Percentiles rank a stretch among this genome's conserved stretches.
Conservation (phyloP, 768 basidiomycete genomes). For the Exsudoporus frostii region DNA sequence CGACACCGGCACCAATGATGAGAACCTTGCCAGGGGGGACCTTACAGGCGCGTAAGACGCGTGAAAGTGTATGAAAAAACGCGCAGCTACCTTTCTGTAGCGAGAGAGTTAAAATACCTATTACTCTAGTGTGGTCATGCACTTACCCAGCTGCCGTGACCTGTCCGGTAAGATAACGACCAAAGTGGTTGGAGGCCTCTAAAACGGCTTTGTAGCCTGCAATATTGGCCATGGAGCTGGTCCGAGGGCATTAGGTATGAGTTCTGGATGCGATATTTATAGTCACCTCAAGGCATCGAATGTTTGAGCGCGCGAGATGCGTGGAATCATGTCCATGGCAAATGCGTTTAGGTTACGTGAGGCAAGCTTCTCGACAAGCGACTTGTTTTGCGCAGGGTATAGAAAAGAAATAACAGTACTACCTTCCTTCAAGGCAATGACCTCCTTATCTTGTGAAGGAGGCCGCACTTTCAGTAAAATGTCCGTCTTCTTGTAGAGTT, state of each 20-base stretch:
- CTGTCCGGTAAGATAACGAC: conserved; percentile 86
- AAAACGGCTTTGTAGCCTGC: conserved; percentile 91
- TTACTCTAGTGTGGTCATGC: conserved; percentile 1
- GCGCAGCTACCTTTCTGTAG: conserved; percentile 40
- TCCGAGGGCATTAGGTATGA: neutral
- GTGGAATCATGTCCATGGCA: conserved; percentile 91
- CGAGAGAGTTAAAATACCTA: conserved; percentile 1
- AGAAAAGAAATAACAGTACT: conserved; percentile 82
- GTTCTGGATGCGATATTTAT: conserved; percentile 1
- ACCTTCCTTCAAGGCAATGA: conserved; percentile 60
- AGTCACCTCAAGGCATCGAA: conserved; percentile 82
- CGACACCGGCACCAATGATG: conserved; percentile 86
- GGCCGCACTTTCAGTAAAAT: conserved; percentile 86
- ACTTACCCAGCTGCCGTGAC: conserved; percentile 86
- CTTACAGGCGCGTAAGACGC: conserved; percentile 37
- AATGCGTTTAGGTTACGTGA: conserved; percentile 67
- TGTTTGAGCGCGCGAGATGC: conserved; percentile 86
- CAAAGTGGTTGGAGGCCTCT: conserved; percentile 88
- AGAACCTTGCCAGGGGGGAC: conserved; percentile 86
- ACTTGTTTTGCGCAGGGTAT: conserved; percentile 79
- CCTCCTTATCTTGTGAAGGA: conserved; percentile 63
- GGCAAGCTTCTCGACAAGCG: conserved; percentile 67
- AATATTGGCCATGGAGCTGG: conserved; percentile 90
- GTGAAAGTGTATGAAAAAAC: neutral
- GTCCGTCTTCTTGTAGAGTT: conserved; percentile 66